These are phyloP conservation scores for Gnetum montanum DNA, from an alignment of 75 land plant species.

Conservation along the genomic window DNA sequence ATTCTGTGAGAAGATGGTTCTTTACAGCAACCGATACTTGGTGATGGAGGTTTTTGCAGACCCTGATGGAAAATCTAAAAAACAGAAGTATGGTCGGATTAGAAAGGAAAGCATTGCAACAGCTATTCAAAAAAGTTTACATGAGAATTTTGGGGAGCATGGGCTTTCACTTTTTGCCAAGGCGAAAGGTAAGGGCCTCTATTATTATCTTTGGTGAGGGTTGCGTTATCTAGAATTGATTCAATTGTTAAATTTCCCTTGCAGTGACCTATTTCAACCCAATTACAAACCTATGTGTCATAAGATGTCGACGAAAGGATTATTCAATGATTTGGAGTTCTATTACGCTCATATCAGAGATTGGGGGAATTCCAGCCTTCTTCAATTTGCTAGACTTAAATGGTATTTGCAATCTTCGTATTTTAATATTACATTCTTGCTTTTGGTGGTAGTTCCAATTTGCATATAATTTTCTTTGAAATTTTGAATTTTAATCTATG, in stretches of 20 bases:
- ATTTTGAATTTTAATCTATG: too few species aligned
- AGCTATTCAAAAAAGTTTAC: conserved; percentile 70
- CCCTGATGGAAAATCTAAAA: conserved; percentile 15
- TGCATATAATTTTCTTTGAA: too few species aligned
- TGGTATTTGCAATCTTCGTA: conserved; percentile 44
- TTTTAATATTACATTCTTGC: too few species aligned
- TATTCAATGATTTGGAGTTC: conserved; percentile 67
- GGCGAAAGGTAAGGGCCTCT: conserved; percentile 50
- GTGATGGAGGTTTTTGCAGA: conserved; percentile 66
- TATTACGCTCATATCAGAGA: conserved; percentile 64
- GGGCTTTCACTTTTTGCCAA: conserved; percentile 50
- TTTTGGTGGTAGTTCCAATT: too few species aligned
- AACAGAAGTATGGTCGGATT: conserved; percentile 26
- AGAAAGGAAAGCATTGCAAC: conserved; percentile 24
- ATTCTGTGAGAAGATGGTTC: too few species aligned
- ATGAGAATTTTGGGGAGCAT: conserved; percentile 68
- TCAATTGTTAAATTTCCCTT: conserved; percentile 2
- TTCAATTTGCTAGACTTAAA: conserved; percentile 72
- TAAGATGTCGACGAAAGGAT: conserved; percentile 62
- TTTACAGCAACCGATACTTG: conserved; percentile 59
- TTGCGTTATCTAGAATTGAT: not conserved
- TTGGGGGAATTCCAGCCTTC: conserved; percentile 43
- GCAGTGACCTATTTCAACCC: conserved; percentile 85
- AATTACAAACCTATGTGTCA: conserved; percentile 59
- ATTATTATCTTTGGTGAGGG: not conserved